Evolutionary conservation across 148 eudicot species (phyloP).

Genomic region (Chenopodium quinoa): DNA sequence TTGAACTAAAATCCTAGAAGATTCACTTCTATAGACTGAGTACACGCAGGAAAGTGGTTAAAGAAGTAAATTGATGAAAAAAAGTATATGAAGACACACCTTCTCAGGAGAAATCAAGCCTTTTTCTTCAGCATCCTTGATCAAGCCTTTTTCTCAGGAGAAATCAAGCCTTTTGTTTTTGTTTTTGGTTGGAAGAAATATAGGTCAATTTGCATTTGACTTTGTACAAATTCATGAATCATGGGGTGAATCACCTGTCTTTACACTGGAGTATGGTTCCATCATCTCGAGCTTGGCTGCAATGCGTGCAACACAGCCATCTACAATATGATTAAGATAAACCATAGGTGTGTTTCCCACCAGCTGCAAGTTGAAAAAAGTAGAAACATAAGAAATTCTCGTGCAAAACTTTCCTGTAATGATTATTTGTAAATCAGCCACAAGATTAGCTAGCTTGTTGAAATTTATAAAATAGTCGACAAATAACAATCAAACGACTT

Average conservation of each 20-base stretch:
- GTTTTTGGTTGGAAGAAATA: neutral
- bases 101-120: constrained; percentile 74
- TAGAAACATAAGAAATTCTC: neutral
- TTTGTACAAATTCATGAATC: neutral
- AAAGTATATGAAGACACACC: constrained; percentile 33
- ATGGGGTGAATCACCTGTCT: constrained; percentile 51
- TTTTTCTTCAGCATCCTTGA: constrained; percentile 76
- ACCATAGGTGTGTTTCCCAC: constrained; percentile 78
- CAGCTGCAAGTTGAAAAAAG: constrained; percentile 28
- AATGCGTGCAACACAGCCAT: constrained; percentile 70
- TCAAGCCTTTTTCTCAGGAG: constrained; percentile 53
- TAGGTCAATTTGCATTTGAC: neutral
- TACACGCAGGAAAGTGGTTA: neutral
- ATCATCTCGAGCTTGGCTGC: constrained; percentile 79
- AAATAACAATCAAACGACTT: neutral
- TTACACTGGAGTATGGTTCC: constrained; percentile 94
- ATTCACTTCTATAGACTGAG: neutral
- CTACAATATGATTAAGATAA: constrained; percentile 63
- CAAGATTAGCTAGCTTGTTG: neutral
- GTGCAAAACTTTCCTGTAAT: neutral
- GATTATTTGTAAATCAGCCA: neutral
- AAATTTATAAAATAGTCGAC: neutral
- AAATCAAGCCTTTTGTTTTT: constrained; percentile 50
- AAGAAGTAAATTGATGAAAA: neutral
- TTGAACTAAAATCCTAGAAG: neutral